Evolutionary conservation across 179 eudicot species (phyloP), one percentile per base, ranked within the genome.

Genomic region (Beta macrorhiza): DNA sequence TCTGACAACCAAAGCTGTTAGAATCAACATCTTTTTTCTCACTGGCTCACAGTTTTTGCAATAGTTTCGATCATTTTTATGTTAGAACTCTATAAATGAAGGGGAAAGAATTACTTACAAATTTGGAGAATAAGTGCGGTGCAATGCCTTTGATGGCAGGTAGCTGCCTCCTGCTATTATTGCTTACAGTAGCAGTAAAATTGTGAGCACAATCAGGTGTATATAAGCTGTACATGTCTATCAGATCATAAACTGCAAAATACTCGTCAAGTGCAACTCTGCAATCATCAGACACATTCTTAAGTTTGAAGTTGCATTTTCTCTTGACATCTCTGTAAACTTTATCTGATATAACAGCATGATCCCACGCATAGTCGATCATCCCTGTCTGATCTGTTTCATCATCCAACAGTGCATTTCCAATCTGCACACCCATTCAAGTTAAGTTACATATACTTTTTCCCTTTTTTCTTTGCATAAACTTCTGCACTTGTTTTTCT

Each of bases 181-280:
- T 72, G 47, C 49, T 55, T 5, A 0, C 3, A 51, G 57, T 4
- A 82, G 47, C 78, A 42, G 85, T 79, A 74, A 52, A 84, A 71
- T 64, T 75, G 0, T 72, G 69, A 3, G 86, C 80, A 67, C 98
- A 94, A 5, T 62, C 79, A 0, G 91, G 91, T 16, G 92, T n/a
- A 61, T 94, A 94, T 87, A 94, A 84, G 83, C 96, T 94, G 87
- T 94, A 94, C 97, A 93, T 93, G 81, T 94, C 98, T 0, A 94
- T 91, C 78, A 93, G 88, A 0, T 89, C 79, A 86, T 93, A 94
- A 2, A 91, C 88, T 15, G 84, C 90, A 65, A 87, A 93, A 86
- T 94, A 94, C 75, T 89, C 77, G 5, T 75, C 72, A 1, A 93
- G 73, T 8, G 91, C 91, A 0, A 8, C 20, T 44, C 82, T 74